A percentile compares a stretch with the other conserved stretches of the same genome.
Conservation (phyloP, 108 stramenopile genomes). For the Fistulifera solaris region DNA sequence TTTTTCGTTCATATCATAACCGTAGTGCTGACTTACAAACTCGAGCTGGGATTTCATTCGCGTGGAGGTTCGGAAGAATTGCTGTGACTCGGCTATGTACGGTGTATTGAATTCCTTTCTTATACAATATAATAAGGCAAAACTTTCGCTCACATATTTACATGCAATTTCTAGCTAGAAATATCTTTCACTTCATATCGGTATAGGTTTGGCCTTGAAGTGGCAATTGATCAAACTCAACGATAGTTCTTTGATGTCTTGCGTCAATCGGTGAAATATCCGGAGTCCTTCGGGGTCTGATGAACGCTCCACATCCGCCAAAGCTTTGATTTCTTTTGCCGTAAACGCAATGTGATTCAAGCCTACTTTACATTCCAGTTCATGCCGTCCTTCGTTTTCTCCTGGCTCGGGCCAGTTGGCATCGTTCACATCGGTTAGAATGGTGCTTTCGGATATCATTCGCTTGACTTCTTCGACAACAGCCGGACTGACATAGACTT, state of each 20-base stretch:
- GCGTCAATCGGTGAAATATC: slow-evolving; percentile 76
- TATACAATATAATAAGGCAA: too few relatives aligned
- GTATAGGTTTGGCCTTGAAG: slow-evolving; percentile 78
- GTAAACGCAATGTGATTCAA: slow-evolving; percentile 85
- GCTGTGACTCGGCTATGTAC: too few relatives aligned
- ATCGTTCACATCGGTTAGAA: slow-evolving; percentile 49
- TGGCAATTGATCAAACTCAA: slow-evolving; percentile 76
- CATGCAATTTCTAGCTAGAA: too few relatives aligned
- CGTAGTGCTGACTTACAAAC: too few relatives aligned
- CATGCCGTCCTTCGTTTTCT: slow-evolving; percentile 35
- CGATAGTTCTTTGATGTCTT: slow-evolving; percentile 82
- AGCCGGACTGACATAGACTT: slow-evolving; percentile 59
- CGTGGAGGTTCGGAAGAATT: too few relatives aligned
- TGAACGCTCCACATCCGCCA: slow-evolving; percentile 62
- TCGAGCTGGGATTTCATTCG: too few relatives aligned
- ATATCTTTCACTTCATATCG: background rate
- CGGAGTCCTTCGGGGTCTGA: slow-evolving; percentile 71
- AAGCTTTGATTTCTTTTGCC: slow-evolving; percentile 69
- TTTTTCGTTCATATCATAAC: too few relatives aligned
- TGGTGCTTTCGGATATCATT: slow-evolving; percentile 45
- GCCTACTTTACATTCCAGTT: slow-evolving; percentile 82
- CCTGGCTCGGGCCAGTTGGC: slow-evolving; percentile 65
- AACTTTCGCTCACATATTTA: too few relatives aligned
- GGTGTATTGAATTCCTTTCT: too few relatives aligned
- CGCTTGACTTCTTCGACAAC: slow-evolving; percentile 68